phyloP scores from a whole-genome alignment of 768 basidiomycete species.

The Leccinum variicolor region DNA sequence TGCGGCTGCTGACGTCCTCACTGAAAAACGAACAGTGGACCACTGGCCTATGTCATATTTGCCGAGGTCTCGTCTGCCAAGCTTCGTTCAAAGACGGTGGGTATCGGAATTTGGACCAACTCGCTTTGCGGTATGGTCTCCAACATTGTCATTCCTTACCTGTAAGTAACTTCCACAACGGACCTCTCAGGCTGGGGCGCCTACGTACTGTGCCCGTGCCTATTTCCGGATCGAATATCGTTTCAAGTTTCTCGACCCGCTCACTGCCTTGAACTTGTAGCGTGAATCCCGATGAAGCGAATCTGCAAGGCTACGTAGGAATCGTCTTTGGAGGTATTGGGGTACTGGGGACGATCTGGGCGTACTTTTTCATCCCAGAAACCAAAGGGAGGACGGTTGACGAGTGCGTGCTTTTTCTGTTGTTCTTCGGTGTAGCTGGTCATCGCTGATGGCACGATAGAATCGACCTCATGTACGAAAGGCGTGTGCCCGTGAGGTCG shows the following conservation, averaged over 20 bases:
- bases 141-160: constrained; percentile 27
- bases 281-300: constrained; percentile 26
- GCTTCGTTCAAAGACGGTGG: constrained; percentile 30
- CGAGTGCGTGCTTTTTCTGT: constrained; percentile 18
- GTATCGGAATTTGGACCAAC: constrained; percentile 24
- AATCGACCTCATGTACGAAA: constrained; percentile 4
- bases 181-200: background rate
- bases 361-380: constrained; percentile 27
- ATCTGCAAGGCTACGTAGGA: constrained; percentile 28
- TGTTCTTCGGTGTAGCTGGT: background rate
- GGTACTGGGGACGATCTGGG: constrained; percentile 20
- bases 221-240: background rate
- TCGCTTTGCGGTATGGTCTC: constrained; percentile 25
- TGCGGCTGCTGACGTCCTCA: background rate
- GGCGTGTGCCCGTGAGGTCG: too few species aligned
- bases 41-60: constrained; percentile 27
- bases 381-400: constrained; percentile 28
- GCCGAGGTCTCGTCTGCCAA: constrained; percentile 29
- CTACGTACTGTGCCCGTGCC: background rate
- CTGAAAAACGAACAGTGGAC: constrained; percentile 17
- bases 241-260: background rate
- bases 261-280: constrained; percentile 2
- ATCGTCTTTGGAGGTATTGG: constrained; percentile 27
- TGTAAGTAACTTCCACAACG: constrained; percentile 11
- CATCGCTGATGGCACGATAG: constrained; percentile 1